phyloP scores from a whole-genome alignment of 2,329 filamentous ascomycete genomes.

The Pestalotiopsis fici region DNA sequence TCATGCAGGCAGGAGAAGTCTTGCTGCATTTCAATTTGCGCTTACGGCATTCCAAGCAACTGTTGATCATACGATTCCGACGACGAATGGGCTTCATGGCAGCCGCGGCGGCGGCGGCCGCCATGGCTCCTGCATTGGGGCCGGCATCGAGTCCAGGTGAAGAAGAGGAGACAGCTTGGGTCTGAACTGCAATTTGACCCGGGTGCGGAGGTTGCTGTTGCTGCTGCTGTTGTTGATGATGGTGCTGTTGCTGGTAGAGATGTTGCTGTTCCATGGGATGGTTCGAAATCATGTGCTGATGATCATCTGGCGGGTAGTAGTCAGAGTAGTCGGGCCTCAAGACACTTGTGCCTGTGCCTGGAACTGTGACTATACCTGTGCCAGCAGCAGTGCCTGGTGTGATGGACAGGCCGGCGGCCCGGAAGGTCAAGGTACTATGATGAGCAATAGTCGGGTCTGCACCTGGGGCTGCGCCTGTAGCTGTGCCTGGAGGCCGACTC shows the following conservation, averaged over 20 bases:
- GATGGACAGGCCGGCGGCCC: not conserved
- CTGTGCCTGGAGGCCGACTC: conserved; percentile 17
- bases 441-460: conserved; percentile 6
- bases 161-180: not conserved
- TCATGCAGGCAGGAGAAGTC: conserved; percentile 65
- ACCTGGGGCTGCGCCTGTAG: conserved; percentile 5
- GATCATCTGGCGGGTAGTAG: not conserved
- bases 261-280: not conserved
- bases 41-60: conserved; percentile 55
- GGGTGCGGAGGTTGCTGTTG: conserved; percentile 19
- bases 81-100: conserved; percentile 50
- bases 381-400: not conserved
- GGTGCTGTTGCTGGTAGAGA: conserved; percentile 7
- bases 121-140: conserved; percentile 18
- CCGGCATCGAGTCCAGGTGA: conserved; percentile 20
- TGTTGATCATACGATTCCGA: conserved; percentile 67
- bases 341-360: not conserved
- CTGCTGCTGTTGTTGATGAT: conserved; percentile 16
- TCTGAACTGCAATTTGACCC: conserved; percentile 13
- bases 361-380: not conserved
- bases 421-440: conserved; percentile 12
- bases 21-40: conserved; percentile 82
- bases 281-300: not conserved
- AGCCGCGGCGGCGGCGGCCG: conserved; percentile 17
- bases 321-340: not conserved